Evolutionary conservation across 2,329 filamentous ascomycete genomes (phyloP), one percentile per base, ranked within the genome.

Genomic region (Aspergillus sp.): DNA sequence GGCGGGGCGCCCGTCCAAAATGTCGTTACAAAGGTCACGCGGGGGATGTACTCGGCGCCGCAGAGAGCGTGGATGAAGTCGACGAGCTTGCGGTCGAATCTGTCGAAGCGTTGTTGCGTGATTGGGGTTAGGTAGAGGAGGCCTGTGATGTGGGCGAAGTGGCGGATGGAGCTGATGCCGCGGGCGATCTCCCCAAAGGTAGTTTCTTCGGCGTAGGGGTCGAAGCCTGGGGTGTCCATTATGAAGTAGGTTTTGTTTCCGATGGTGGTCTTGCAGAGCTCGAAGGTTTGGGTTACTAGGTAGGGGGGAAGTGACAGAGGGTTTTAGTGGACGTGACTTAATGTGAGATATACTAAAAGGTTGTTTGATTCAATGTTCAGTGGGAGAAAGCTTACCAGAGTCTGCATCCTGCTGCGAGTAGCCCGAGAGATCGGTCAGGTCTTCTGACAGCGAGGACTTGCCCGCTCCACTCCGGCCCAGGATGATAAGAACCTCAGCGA

Each of bases 201-300:
- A 1, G 1, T 9, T 22, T 54, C 28, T 38, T 59, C 57, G 38
- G 23, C 8, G 41, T 48, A 15, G 0, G 57, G 48, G 19, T 59
- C 57, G 48, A 59, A 59, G 23, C 57, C 57, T 8, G 57, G 57
- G 17, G 57, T 59, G 25, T 59, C 57, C 57, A 59, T 59, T 22
- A 59, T 48, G 48, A 53, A 59, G 48, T 47, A 54, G 17, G 48
- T 17, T 17, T 25, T 47, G 41, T 34, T 17, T 19, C 53, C 34
- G n/a, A 59, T 46, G 48, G 3, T 48, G 9, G 38, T 41, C 47
- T 59, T 59, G 57, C 48, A 52, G 57, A 59, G 38, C 22, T 54
- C 15, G 31, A 30, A 31, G 34, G 34, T 41, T 31, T 54, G 43
- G 11, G 57, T 59, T 17, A 48, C 57, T 59, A 17, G 4, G 30